phyloP scores from a whole-genome alignment of 495 filamentous ascomycete species.

The Amorphotheca resinae region DNA sequence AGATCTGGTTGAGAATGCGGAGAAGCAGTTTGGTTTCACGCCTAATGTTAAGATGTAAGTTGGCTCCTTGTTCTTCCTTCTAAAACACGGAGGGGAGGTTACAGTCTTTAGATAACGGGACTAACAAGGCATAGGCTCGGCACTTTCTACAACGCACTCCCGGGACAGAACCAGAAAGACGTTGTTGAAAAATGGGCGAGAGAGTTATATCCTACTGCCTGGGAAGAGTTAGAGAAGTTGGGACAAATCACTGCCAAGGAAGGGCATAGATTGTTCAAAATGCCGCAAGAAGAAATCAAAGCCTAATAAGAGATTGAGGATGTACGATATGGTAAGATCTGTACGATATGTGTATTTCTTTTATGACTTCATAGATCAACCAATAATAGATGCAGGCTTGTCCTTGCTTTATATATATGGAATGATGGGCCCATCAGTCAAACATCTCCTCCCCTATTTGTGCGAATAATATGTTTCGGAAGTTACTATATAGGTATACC shows the following conservation, averaged over 20 bases:
- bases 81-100: not conserved
- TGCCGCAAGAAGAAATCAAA: slow-evolving; percentile 27
- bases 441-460: too few relatives aligned
- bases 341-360: not conserved
- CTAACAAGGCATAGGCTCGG: slow-evolving; percentile 41
- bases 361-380: not conserved
- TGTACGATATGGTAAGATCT: not conserved
- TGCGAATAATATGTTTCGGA: too few relatives aligned
- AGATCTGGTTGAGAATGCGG: slow-evolving; percentile 48
- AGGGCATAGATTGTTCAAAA: slow-evolving; percentile 21
- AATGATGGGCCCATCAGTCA: too few relatives aligned
- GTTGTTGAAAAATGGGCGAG: slow-evolving; percentile 60
- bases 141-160: slow-evolving; percentile 59
- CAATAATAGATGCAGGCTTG: too few relatives aligned
- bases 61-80: not conserved
- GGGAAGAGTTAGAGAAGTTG: slow-evolving; percentile 46
- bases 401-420: too few relatives aligned
- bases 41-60: slow-evolving; percentile 64
- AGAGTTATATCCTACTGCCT: slow-evolving; percentile 50
- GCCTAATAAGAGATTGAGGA: slow-evolving; percentile 16
- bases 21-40: slow-evolving; percentile 47
- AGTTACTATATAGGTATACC: too few relatives aligned
- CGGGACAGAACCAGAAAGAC: slow-evolving; percentile 44
- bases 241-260: slow-evolving; percentile 27
- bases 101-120: not conserved